Evolutionary conservation across 2,329 filamentous ascomycete species (phyloP).

Genomic region (Talaromyces sp.): DNA sequence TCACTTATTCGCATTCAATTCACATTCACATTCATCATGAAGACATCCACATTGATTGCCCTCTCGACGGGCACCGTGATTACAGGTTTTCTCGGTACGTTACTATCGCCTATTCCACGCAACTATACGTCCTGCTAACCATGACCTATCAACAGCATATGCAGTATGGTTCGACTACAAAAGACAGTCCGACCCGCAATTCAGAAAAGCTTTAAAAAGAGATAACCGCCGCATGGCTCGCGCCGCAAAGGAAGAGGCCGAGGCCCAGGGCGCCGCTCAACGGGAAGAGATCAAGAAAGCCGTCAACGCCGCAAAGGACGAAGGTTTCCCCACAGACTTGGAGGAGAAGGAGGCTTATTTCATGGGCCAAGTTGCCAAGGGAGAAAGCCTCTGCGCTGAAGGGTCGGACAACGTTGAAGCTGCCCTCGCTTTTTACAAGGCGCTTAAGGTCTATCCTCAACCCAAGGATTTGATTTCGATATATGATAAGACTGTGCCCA

Average conservation of each 20-base stretch:
- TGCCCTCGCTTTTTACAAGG: constrained; percentile 94
- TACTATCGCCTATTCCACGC: background rate
- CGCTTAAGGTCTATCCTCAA: constrained; percentile 94
- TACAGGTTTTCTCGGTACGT: constrained; percentile 52
- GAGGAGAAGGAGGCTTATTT: constrained; percentile 96
- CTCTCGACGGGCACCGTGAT: constrained; percentile 55
- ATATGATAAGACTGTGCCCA: constrained; percentile 97
- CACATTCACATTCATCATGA: constrained; percentile 37
- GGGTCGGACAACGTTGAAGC: constrained; percentile 66
- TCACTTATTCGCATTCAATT: background rate
- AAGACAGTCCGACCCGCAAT: constrained; percentile 58
- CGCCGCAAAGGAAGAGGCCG: constrained; percentile 45
- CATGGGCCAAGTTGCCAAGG: constrained; percentile 87
- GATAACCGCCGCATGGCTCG: constrained; percentile 45
- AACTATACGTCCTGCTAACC: background rate
- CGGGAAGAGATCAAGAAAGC: constrained; percentile 66
- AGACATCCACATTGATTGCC: constrained; percentile 54
- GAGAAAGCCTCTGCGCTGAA: constrained; percentile 76
- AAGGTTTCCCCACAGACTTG: constrained; percentile 83
- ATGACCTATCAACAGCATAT: constrained; percentile 46
- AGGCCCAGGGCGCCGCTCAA: constrained; percentile 42
- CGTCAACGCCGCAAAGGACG: constrained; percentile 77
- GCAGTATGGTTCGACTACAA: constrained; percentile 63
- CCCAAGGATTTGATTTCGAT: constrained; percentile 89
- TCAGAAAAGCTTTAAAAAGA: constrained; percentile 54